These are phyloP conservation scores for Aureobasidium sp. DNA, from an alignment of 2,329 filamentous ascomycete genomes.

Conservation along the genomic window DNA sequence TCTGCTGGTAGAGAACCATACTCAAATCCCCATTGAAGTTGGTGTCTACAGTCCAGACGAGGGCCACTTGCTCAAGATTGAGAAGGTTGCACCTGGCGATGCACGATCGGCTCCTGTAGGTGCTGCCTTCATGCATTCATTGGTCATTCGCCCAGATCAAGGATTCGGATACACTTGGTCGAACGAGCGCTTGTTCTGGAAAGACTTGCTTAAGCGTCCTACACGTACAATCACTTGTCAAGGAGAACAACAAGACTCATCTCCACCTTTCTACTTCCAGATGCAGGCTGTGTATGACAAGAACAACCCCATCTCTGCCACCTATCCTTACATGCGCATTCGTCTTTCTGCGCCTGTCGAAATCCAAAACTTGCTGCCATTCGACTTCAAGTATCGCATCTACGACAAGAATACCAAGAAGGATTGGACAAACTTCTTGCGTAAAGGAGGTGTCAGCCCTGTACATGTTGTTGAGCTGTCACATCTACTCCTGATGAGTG, in stretches of 20 bases:
- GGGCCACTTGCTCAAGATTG: conserved; percentile 89
- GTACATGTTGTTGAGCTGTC: conserved; percentile 96
- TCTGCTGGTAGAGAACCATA: conserved; percentile 87
- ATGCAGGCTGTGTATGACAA: conserved; percentile 79
- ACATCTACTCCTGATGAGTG: conserved; percentile 81
- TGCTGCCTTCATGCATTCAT: conserved; percentile 78
- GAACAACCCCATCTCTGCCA: conserved; percentile 69
- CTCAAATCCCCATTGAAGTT: conserved; percentile 89
- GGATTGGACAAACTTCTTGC: conserved; percentile 96
- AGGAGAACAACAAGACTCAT: conserved; percentile 69
- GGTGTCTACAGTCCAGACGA: conserved; percentile 83
- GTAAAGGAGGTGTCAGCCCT: conserved; percentile 92
- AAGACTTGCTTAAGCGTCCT: conserved; percentile 73
- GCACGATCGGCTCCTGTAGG: conserved; percentile 85
- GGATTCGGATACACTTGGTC: conserved; percentile 98
- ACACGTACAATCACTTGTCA: conserved; percentile 83
- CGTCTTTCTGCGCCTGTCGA: conserved; percentile 88
- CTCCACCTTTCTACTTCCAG: conserved; percentile 90
- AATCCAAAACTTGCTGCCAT: conserved; percentile 87
- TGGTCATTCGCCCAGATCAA: conserved; percentile 83
- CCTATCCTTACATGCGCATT: conserved; percentile 91
- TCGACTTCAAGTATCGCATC: conserved; percentile 98
- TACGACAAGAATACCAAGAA: conserved; percentile 99
- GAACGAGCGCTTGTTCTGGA: conserved; percentile 83
- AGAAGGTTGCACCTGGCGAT: conserved; percentile 92